A percentile compares a stretch with the other conserved stretches of the same genome.
These are phyloP conservation scores for Lipomyces yamanashiensis DNA, from an alignment of 805 yeast genomes.

Conservation along the genomic window DNA sequence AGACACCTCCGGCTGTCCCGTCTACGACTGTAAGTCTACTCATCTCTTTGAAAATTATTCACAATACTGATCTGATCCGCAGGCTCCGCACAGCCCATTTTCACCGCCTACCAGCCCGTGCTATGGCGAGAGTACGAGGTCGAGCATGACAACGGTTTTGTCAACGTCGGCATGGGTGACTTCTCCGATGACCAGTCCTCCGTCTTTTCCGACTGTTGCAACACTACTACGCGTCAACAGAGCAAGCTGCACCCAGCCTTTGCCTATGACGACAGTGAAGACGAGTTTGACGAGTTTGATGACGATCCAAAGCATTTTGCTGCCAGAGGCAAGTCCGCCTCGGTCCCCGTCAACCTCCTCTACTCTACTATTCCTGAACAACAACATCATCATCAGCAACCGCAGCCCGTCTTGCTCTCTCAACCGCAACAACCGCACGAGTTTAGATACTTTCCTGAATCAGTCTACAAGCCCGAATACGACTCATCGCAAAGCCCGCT, in stretches of 20 bases:
- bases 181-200: slow-evolving; percentile 2
- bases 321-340: not conserved
- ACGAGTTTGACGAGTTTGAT: not conserved
- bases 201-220: too few relatives aligned
- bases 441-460: not conserved
- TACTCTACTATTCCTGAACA: not conserved
- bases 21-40: slow-evolving; percentile 25
- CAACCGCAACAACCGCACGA: not conserved
- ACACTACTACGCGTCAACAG: too few relatives aligned
- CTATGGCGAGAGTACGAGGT: slow-evolving; percentile 22
- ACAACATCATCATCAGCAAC: too few relatives aligned
- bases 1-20: slow-evolving; percentile 31
- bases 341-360: not conserved
- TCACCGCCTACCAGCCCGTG: slow-evolving; percentile 23
- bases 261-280: slow-evolving; percentile 9
- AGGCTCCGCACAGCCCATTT: slow-evolving; percentile 21
- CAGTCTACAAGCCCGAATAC: not conserved
- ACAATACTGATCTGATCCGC: not conserved
- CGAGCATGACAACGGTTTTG: slow-evolving; percentile 28
- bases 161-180: slow-evolving; percentile 11
- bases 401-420: not conserved
- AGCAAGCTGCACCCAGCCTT: not conserved
- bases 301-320: not conserved
- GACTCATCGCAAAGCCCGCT: not conserved
- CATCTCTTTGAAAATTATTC: not conserved